Conservation (phyloP, 345 rosid species). For the Hibiscus trionum region DNA sequence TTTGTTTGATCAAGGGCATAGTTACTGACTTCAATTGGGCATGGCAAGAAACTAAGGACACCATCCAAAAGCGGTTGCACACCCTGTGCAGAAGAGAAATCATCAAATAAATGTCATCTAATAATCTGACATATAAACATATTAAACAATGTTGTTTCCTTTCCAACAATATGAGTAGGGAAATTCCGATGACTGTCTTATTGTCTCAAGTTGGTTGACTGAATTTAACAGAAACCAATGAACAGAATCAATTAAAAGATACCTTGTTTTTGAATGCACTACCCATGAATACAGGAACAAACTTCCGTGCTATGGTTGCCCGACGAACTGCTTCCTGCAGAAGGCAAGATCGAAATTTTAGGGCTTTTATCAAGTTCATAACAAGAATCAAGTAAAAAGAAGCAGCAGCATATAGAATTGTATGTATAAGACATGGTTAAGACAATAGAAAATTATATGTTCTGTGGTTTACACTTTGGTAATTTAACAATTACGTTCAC, state of each 20-base stretch:
- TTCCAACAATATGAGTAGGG: background rate
- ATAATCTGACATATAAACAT: background rate
- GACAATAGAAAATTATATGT: background rate
- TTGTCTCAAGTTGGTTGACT: background rate
- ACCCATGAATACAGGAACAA: constrained; percentile 97
- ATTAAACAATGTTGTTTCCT: background rate
- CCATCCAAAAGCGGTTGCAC: constrained; percentile 93
- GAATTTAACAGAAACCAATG: background rate
- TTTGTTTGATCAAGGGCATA: constrained; percentile 90
- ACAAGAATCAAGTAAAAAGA: background rate
- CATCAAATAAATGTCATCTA: background rate
- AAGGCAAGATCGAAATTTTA: constrained; percentile 8
- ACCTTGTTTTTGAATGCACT: constrained; percentile 99
- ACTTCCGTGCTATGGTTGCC: constrained; percentile 87
- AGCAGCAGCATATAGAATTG: background rate
- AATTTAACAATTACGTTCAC: background rate
- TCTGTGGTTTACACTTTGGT: background rate
- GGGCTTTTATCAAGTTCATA: background rate
- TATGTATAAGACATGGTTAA: background rate
- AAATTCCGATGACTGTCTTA: background rate
- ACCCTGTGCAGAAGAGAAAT: constrained; percentile 43
- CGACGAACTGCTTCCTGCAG: constrained; percentile 87
- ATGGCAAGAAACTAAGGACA: constrained; percentile 78
- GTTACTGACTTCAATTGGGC: constrained; percentile 83
- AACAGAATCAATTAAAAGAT: constrained; percentile 5